Evolutionary conservation across 441 rosid genomes (phyloP).

Genomic region (Viola pubescens): DNA sequence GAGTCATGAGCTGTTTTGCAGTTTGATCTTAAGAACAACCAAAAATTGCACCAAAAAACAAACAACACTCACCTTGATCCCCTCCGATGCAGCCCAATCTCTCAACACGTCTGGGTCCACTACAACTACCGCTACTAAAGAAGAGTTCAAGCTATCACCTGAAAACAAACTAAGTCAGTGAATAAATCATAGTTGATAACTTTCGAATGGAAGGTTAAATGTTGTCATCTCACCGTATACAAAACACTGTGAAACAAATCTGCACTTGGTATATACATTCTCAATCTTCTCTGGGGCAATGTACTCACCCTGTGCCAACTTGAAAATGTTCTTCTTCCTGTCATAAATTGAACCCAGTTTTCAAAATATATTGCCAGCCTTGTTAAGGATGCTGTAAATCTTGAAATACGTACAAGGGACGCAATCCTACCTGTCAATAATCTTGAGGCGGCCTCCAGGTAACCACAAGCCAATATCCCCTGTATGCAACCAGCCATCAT

Average conservation of each 20-base stretch:
- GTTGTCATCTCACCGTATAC: slow-evolving; percentile 53
- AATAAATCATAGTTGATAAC: slow-evolving; percentile 12
- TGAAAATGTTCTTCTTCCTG: slow-evolving; percentile 98
- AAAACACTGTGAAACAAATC: slow-evolving; percentile 76
- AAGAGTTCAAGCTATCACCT: slow-evolving; percentile 95
- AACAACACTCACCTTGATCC: slow-evolving; percentile 51
- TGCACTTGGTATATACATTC: slow-evolving; percentile 85
- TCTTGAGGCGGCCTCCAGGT: slow-evolving; percentile 90
- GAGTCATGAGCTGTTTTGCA: neutral
- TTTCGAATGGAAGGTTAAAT: neutral
- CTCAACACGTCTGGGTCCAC: slow-evolving; percentile 74
- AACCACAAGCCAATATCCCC: slow-evolving; percentile 95
- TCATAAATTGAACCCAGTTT: slow-evolving; percentile 14
- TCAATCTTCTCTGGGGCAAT: slow-evolving; percentile 98
- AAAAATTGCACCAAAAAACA: neutral
- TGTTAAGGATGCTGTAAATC: neutral
- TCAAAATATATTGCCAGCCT: neutral
- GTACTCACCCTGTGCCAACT: slow-evolving; percentile 98
- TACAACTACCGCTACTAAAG: slow-evolving; percentile 71
- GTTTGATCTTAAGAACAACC: neutral
- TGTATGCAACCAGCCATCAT: slow-evolving; percentile 91
- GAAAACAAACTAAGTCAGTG: slow-evolving; percentile 20
- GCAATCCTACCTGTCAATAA: slow-evolving; percentile 65
- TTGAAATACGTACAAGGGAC: neutral
- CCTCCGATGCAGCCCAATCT: slow-evolving; percentile 80